Evolutionary conservation across 2,329 filamentous ascomycete species (phyloP).

Genomic region (Paraphaeosphaeria minitans): DNA sequence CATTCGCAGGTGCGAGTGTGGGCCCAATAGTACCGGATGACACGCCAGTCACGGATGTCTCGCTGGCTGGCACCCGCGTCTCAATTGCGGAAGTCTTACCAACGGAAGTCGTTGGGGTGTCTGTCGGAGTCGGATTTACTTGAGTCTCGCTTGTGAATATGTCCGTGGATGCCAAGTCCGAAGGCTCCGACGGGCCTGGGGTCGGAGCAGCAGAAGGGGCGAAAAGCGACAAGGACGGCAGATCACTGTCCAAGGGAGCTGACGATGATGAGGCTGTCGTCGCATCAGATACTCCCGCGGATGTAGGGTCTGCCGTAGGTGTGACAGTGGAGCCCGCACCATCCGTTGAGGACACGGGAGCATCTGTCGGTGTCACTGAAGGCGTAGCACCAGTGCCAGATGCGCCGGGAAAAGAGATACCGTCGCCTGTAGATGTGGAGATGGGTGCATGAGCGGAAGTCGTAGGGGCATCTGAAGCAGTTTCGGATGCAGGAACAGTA

Average conservation of each 20-base stretch:
- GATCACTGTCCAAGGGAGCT: neutral
- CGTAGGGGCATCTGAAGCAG: constrained; percentile 1
- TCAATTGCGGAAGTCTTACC: neutral
- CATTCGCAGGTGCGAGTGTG: neutral
- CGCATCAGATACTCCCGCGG: neutral
- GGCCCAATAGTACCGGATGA: neutral
- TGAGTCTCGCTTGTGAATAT: constrained; percentile 18
- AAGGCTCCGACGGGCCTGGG: constrained; percentile 5
- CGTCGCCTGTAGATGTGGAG: constrained; percentile 2
- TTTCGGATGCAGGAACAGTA: constrained; percentile 8
- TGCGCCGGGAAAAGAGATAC: constrained; percentile 13
- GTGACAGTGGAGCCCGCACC: neutral
- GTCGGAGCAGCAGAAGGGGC: constrained; percentile 8
- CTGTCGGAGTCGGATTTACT: constrained; percentile 11
- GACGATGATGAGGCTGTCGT: neutral
- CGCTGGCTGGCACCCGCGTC: neutral
- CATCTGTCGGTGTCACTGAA: neutral
- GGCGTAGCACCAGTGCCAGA: constrained; percentile 13
- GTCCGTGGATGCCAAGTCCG: constrained; percentile 13
- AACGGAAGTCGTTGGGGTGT: constrained; percentile 2
- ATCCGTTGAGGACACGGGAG: neutral
- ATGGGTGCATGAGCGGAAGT: neutral
- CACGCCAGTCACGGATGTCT: neutral
- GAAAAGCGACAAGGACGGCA: constrained; percentile 9
- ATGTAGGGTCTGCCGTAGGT: constrained; percentile 3